These are phyloP conservation scores for Ambrosia trifida DNA, from an alignment of 129 eudicot species.

Conservation along the genomic window DNA sequence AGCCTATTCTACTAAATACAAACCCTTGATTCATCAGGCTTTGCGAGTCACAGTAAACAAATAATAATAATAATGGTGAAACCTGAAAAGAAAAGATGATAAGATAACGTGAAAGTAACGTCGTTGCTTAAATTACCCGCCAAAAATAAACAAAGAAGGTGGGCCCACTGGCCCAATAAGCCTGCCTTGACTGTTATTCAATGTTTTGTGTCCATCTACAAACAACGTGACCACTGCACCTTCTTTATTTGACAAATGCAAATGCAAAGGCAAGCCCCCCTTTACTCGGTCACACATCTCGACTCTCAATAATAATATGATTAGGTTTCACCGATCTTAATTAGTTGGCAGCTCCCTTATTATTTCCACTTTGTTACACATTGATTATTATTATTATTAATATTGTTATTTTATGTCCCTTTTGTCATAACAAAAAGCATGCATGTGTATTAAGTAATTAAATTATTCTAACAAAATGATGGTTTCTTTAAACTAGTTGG, in stretches of 20 bases:
- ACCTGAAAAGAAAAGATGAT: no score
- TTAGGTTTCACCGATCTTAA: conserved; percentile 17
- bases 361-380: conserved; percentile 7
- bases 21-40: no score
- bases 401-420: neutral
- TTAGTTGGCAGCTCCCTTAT: neutral
- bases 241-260: conserved; percentile 32
- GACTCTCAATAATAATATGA: neutral
- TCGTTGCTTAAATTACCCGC: conserved; percentile 15
- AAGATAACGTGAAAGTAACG: neutral
- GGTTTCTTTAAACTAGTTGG: neutral
- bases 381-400: neutral
- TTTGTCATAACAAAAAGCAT: neutral
- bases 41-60: no score
- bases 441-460: neutral
- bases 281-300: neutral
- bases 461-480: neutral
- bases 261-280: neutral
- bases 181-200: conserved; percentile 13
- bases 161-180: conserved; percentile 1
- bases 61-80: neutral
- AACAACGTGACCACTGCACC: conserved; percentile 17
- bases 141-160: conserved; percentile 11
- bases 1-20: no score
- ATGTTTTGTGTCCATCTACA: conserved; percentile 14